Base-by-base conservation (phyloP, 495 filamentous ascomycete genomes). In the Aspergillus cavernicola region DNA sequence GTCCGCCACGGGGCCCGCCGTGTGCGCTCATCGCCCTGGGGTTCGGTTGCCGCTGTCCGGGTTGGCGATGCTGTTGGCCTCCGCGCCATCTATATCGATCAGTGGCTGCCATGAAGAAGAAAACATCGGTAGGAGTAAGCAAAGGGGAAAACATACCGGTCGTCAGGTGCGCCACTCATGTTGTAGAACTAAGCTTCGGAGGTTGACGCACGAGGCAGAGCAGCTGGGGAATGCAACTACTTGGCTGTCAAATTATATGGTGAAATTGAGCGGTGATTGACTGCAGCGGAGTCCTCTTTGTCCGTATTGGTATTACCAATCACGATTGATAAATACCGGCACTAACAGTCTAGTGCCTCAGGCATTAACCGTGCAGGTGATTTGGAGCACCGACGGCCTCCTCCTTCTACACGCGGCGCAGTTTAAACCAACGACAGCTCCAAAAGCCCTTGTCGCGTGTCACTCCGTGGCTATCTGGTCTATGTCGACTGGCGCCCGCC, bases 51-150 rank as follows among this genome's bases (percentile, higher is more conserved):
- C 71, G 60, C 51, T 76, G 72, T 32, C 61, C 64, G 31, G 66
- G 60, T 49, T 72, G 73, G 55, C 72, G 72, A 63, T 67, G 69
- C 38, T 61, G 60, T 20, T 72, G 67, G 47, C 73, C 70, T 52
- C 69, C 61, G 56, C 70, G 71, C 73, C 73, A 76, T 64, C 70
- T 76, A 39, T 16, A 32, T 32, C 16, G 12, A 16, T 47, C 18
- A 35, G 19, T 35, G 31, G 29, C 20, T 31, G 15, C 29, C 61
- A 47, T 23, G 19, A 24, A 38, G 28, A 10, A 16, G 10, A 40
- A 23, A 41, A 23, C 4, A n/a, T n/a, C n/a, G n/a, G 24, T 28
- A 56, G 16, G 44, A 41, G 52, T 43, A 44, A 46, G 9, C 24
- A 22, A 19, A 42, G 38, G 46, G 11, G 12, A 19, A 12, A 23